These are phyloP conservation scores for Saccharomyces hybrid DNA, from an alignment of 1,139 yeast species.

Conservation along the genomic window DNA sequence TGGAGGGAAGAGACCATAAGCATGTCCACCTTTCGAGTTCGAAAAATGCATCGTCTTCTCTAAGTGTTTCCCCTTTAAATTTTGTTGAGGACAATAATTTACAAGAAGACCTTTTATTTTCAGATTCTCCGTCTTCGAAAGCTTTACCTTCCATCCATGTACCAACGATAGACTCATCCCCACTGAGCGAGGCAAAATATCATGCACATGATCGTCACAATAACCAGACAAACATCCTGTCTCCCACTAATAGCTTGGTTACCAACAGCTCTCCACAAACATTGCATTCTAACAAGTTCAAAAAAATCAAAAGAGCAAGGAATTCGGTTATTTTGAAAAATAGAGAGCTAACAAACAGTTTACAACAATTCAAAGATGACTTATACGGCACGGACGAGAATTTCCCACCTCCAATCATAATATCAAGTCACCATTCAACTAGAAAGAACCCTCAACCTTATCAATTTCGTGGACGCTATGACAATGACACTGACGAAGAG, in stretches of 20 bases:
- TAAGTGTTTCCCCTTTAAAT: background rate
- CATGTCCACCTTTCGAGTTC: constrained; percentile 2
- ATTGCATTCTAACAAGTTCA: constrained; percentile 11
- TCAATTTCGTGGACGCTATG: constrained; percentile 1
- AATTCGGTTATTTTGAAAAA: constrained; percentile 29
- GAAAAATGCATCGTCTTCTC: background rate
- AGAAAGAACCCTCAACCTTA: background rate
- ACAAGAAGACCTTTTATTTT: background rate
- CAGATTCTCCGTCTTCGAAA: background rate
- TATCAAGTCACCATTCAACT: constrained; percentile 4
- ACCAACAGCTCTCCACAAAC: background rate
- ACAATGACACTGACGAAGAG: constrained; percentile 7
- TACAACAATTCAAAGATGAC: constrained; percentile 32
- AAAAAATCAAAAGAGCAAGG: constrained; percentile 25
- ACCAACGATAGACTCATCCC: constrained; percentile 3
- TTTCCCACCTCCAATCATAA: background rate
- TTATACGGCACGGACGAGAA: constrained; percentile 27
- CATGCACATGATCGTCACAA: constrained; percentile 1
- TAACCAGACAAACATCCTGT: background rate
- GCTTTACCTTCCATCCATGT: background rate
- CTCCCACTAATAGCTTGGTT: constrained; percentile 1
- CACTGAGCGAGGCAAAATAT: background rate
- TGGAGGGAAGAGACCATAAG: constrained; percentile 12
- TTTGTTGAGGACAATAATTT: background rate
- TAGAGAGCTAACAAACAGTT: constrained; percentile 25